phyloP scores from a whole-genome alignment of 2,329 filamentous ascomycete species.

The Fusarium sp. region DNA sequence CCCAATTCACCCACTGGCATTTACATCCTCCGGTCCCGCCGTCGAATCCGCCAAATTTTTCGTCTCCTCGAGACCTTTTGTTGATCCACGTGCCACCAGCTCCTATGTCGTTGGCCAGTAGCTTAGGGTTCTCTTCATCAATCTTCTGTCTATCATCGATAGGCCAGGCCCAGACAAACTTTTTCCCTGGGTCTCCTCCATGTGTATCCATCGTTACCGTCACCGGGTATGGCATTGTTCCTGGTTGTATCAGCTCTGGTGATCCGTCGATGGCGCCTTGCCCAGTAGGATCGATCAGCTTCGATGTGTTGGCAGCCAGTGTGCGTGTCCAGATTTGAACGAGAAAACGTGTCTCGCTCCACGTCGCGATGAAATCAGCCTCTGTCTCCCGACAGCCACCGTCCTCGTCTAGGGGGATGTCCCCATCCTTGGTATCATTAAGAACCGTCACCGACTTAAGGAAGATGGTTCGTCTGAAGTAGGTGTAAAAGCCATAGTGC shows the following conservation, averaged over 20 bases:
- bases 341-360: slow-evolving; percentile 68
- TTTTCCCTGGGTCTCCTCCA: slow-evolving; percentile 62
- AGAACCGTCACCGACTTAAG: slow-evolving; percentile 67
- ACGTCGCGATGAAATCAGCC: slow-evolving; percentile 66
- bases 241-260: slow-evolving; percentile 55
- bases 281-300: slow-evolving; percentile 43
- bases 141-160: slow-evolving; percentile 60
- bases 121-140: slow-evolving; percentile 52
- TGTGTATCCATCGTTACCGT: slow-evolving; percentile 70
- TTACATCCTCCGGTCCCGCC: slow-evolving; percentile 70
- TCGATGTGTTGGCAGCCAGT: slow-evolving; percentile 56
- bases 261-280: slow-evolving; percentile 42
- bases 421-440: slow-evolving; percentile 54
- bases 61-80: slow-evolving; percentile 53
- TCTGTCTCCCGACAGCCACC: slow-evolving; percentile 64
- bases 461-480: slow-evolving; percentile 89
- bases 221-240: slow-evolving; percentile 71
- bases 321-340: slow-evolving; percentile 72
- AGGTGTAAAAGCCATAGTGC: slow-evolving; percentile 93
- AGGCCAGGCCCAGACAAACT: slow-evolving; percentile 64
- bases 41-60: slow-evolving; percentile 67
- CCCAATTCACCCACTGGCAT: slow-evolving; percentile 69
- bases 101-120: slow-evolving; percentile 60
- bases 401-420: slow-evolving; percentile 59
- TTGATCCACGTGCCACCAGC: slow-evolving; percentile 65